These are phyloP conservation scores for Colletotrichum australisinense DNA, from an alignment of 2,329 filamentous ascomycete genomes.

Conservation along the genomic window DNA sequence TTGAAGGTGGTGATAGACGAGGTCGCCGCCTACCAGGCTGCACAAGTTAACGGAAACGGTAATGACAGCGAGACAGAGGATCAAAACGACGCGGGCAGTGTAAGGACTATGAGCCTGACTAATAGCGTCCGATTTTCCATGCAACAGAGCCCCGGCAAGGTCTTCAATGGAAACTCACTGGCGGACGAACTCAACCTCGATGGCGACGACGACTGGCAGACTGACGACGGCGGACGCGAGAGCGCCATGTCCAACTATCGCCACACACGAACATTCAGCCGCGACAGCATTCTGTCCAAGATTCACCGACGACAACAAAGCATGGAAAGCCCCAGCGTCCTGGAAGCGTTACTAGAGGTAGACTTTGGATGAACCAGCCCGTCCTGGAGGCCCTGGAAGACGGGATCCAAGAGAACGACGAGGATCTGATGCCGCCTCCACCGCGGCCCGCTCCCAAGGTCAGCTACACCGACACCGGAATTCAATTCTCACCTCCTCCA, in stretches of 20 bases:
- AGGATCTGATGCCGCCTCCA: constrained; percentile 43
- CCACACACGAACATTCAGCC: constrained; percentile 66
- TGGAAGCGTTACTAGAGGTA: constrained; percentile 65
- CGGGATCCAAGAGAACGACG: constrained; percentile 61
- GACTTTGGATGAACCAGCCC: constrained; percentile 63
- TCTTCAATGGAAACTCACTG: constrained; percentile 76
- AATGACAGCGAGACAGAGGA: constrained; percentile 72
- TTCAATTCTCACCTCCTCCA: constrained; percentile 86
- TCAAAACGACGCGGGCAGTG: constrained; percentile 75
- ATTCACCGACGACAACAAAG: constrained; percentile 68
- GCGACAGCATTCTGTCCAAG: constrained; percentile 64
- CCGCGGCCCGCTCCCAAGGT: constrained; percentile 49
- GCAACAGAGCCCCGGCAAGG: constrained; percentile 65
- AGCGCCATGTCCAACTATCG: constrained; percentile 65
- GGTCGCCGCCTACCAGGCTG: constrained; percentile 76
- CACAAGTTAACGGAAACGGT: constrained; percentile 54
- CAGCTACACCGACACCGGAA: constrained; percentile 78
- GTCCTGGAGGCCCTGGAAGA: constrained; percentile 68
- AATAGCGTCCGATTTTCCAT: constrained; percentile 80
- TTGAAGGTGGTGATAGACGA: constrained; percentile 88
- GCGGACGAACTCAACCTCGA: constrained; percentile 93
- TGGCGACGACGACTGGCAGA: constrained; percentile 78
- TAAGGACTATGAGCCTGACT: constrained; percentile 79
- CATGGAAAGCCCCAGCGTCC: constrained; percentile 66
- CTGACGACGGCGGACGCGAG: constrained; percentile 77